Evolutionary conservation across 805 yeast species (phyloP), one percentile per base, ranked within the genome.

Genomic region (Hemisphaericaspora nanyangensis): DNA sequence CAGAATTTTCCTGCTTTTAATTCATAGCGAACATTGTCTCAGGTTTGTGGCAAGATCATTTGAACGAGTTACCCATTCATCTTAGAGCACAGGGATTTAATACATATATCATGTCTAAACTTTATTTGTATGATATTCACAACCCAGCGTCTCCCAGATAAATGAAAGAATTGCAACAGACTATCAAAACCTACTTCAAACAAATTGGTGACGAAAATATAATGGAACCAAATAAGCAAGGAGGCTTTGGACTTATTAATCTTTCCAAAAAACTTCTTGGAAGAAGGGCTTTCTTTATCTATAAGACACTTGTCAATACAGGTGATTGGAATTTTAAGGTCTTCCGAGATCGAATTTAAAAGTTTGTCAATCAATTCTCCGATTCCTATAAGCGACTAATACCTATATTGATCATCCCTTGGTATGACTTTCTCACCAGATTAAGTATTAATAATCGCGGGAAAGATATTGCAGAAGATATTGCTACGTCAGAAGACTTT

Each of bases 71-170:
- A 4, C 34, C 34, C 5, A 19, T 31, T 4, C 34, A 20, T 19
- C 34, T 17, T n/a, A 2, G 34, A 19, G 26, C 34, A 3, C 13
- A n/a, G 2, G 34, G 25, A 8, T 10, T 31, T 12, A 31, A 31
- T 31, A 16, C 24, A 31, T 31, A 16, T 24, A 31, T 17, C 3
- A 17, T 18, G 11, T 17, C 25, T 4, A 13, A 31, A 18, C 24
- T 31, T 11, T 31, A 31, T 6, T 31, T 17, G 3, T 3, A 19
- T 3, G 24, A 20, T 31, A 6, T 31, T 3, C 34, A 31, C 6
- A 6, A 17, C 3, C 34, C 26, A 7, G 7, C 18, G 26, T 3
- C 25, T 12, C 7, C 17, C 4, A 5, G 5, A 5, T 48, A 52
- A 29, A 24, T 26, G 15, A 22, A 5, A 6, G 2, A 24, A 25